Evolutionary conservation across 768 basidiomycete genomes (phyloP).

Genomic region (Hemileccinum impolitum): DNA sequence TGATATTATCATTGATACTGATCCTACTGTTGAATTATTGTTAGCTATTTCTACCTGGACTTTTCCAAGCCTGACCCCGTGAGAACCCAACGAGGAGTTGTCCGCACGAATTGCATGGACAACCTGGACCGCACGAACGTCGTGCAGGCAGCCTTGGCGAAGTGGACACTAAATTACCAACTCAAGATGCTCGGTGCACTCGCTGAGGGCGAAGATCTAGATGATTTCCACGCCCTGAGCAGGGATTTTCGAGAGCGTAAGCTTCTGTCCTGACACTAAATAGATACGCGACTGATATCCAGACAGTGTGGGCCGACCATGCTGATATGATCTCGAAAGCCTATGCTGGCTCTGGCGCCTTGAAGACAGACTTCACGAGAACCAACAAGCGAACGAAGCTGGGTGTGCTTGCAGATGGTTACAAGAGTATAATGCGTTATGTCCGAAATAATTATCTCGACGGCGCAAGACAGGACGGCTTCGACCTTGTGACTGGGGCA

Average conservation of each 20-base stretch:
- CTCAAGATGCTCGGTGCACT: slow-evolving; percentile 72
- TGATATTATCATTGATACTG: neutral
- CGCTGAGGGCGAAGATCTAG: slow-evolving; percentile 65
- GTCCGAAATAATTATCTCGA: slow-evolving; percentile 97
- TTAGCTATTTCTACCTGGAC: slow-evolving; percentile 77
- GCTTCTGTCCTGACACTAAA: slow-evolving; percentile 24
- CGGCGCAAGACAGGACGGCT: slow-evolving; percentile 90
- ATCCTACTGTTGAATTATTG: slow-evolving; percentile 5
- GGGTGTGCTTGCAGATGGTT: slow-evolving; percentile 80
- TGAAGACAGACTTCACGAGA: slow-evolving; percentile 96
- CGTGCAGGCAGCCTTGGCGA: slow-evolving; percentile 87
- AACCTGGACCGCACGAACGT: slow-evolving; percentile 96
- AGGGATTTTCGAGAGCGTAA: slow-evolving; percentile 84
- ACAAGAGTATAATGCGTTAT: slow-evolving; percentile 82
- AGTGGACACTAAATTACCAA: slow-evolving; percentile 78
- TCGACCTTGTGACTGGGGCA: slow-evolving; percentile 87
- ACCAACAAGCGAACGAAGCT: slow-evolving; percentile 85
- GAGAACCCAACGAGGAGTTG: slow-evolving; percentile 66
- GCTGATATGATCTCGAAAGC: slow-evolving; percentile 87
- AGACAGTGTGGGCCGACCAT: slow-evolving; percentile 94
- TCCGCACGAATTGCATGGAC: slow-evolving; percentile 98
- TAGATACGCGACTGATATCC: slow-evolving; percentile 1
- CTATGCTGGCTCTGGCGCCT: slow-evolving; percentile 91
- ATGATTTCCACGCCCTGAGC: slow-evolving; percentile 77
- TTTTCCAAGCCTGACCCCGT: slow-evolving; percentile 43